Base-by-base conservation (phyloP, 2,329 filamentous ascomycete genomes). In the Akanthomyces muscarius region DNA sequence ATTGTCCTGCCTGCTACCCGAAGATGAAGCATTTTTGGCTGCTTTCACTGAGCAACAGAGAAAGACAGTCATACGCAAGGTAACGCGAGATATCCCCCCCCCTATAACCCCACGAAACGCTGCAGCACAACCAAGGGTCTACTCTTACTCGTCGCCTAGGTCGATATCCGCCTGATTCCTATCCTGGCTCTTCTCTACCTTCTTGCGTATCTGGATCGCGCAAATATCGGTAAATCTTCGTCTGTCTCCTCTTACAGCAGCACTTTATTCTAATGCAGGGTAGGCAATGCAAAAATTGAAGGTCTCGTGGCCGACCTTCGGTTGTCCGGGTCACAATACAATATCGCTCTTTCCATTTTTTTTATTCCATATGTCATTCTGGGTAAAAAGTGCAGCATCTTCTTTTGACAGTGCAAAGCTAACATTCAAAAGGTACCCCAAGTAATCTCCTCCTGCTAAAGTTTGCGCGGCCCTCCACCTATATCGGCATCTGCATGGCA, bases 401-500 rank as follows among this genome's bases (percentile, higher is more conserved):
- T 42, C 16, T 14, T 13, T 42, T 5, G 11, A 18, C 41, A 21
- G 21, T 21, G 21, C 21, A 21, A 21, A 21, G 4, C 41, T 42
- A 42, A 42, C 16, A 14, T 14, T 42, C 16, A 42, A 65, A 86
- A 89, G 69, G 78, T 83, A 21, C 21, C 0, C 71, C 87, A 33
- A 88, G 85, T 50, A 90, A 90, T 68, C 74, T 89, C 33, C 72
- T 90, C 14, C 80, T 90, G 52, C 89, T 89, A 70, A 80, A 80
- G 6, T 77, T 88, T 66, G 69, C 64, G 25, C 79, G 83, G 0
- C 88, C 88, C 0, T 86, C 83, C 30, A 73, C 87, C 44, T 91
- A 89, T 68, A 78, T 89, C 48, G 85, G 87, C 0, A 73, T 80
- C 2, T 88, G 90, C 65, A 89, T 90, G 79, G 72, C 85, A 3